Evolutionary conservation across 1,284 basidiomycete genomes (phyloP).

Genomic region (Xerocomus tenax): DNA sequence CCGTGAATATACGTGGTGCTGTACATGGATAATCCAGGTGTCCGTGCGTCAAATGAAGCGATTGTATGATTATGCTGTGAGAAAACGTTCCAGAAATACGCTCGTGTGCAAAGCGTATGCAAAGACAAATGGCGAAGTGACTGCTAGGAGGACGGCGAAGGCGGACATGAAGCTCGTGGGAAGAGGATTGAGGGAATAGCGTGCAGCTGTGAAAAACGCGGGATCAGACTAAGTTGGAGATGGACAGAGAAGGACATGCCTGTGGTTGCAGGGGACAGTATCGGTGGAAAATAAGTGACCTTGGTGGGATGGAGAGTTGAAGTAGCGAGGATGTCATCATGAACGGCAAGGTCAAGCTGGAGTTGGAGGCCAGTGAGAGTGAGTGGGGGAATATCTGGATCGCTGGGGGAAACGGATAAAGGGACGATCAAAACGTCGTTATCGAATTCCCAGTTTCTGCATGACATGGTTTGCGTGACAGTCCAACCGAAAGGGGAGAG

Average conservation of each 20-base stretch:
- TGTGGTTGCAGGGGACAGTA: constrained; percentile 7
- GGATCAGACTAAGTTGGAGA: constrained; percentile 4
- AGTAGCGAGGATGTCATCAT: constrained; percentile 19
- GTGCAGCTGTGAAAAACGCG: constrained; percentile 5
- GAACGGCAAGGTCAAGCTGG: constrained; percentile 24
- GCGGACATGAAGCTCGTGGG: constrained; percentile 13
- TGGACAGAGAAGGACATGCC: constrained; percentile 12
- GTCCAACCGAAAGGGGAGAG: constrained; percentile 25
- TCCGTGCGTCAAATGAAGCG: constrained; percentile 13
- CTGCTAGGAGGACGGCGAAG: constrained; percentile 13
- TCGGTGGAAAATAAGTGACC: constrained; percentile 25
- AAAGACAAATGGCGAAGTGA: constrained; percentile 18
- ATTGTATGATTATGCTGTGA: constrained; percentile 14
- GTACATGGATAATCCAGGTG: constrained; percentile 10
- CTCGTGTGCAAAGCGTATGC: constrained; percentile 15
- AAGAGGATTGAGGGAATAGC: constrained; percentile 7
- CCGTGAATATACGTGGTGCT: constrained; percentile 8
- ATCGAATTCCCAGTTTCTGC: constrained; percentile 27
- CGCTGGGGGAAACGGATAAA: constrained; percentile 6
- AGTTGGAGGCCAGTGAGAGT: constrained; percentile 19
- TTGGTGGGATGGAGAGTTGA: constrained; percentile 24
- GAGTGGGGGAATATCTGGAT: constrained; percentile 5
- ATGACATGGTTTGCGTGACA: constrained; percentile 10
- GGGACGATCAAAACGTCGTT: constrained; percentile 22
- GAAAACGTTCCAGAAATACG: constrained; percentile 1